Base-by-base conservation (phyloP, 257 asterid genomes). In the Gynochthodes officinalis region DNA sequence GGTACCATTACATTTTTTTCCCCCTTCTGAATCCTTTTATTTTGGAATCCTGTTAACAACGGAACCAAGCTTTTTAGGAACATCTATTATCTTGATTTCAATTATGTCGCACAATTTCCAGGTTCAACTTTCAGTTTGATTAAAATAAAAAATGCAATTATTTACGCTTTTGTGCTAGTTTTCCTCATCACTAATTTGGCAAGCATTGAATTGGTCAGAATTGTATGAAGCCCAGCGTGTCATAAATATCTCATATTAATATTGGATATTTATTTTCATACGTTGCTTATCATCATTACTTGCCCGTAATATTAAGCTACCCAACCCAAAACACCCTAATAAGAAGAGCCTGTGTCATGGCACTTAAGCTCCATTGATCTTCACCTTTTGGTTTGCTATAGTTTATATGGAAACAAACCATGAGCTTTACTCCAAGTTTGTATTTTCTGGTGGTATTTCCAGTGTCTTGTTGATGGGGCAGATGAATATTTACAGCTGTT, bases 391-490 rank as follows among this genome's bases (percentile, higher is more conserved):
- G 37, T 73, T 73, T n/a, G 14, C 15, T 2, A 40, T 35, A 25
- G 28, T 73, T 27, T n/a, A 50, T 5, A 53, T 40, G 1, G 69
- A 59, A 21, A 11, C 5, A 40, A 3, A 30, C 13, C 14, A 13
- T 3, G 18, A 5, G 18, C 10, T 62, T 52, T 35, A 32, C 42
- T 13, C 12, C 21, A 54, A 60, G n/a, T 53, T 39, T 1, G 18
- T 59, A 27, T 53, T 53, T 35, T 10, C 37, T 54, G 40, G 64
- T 48, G 57, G 60, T 27, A 16, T 55, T 64, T 70, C 11, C 93
- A 94, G 99, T 76, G 93, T 75, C 97, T 91, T 70, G 82, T 84
- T 44, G 98, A 91, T 52, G 97, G 99, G 78, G 99, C 98, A 32
- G 99, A 94, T 40, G 99, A 91, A 82, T 94, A 94, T 73, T 68